These are phyloP conservation scores for Mytilinidion resinicola DNA, from an alignment of 495 filamentous ascomycete genomes.

Conservation along the genomic window DNA sequence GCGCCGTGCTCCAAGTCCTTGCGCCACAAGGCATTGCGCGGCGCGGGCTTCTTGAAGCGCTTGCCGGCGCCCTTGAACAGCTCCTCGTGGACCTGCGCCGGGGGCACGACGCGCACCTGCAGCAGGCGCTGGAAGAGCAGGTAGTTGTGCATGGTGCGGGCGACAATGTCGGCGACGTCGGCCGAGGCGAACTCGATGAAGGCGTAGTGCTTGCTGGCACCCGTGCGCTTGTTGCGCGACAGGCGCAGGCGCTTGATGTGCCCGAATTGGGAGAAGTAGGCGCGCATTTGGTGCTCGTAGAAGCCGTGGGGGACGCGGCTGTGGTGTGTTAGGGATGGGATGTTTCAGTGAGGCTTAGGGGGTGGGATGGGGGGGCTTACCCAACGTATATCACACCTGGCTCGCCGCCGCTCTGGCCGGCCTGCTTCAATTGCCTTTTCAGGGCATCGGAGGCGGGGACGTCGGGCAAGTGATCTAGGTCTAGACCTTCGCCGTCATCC, in stretches of 20 bases:
- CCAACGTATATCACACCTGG: slow-evolving; percentile 83
- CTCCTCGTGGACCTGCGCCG: slow-evolving; percentile 68
- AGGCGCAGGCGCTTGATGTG: slow-evolving; percentile 73
- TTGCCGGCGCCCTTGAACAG: slow-evolving; percentile 83
- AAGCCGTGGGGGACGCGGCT: slow-evolving; percentile 87
- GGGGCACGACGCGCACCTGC: slow-evolving; percentile 70
- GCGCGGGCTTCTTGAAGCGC: slow-evolving; percentile 72
- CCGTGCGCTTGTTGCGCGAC: slow-evolving; percentile 84
- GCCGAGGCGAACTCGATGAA: slow-evolving; percentile 81
- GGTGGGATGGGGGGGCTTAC: slow-evolving; percentile 32
- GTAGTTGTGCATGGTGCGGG: slow-evolving; percentile 95
- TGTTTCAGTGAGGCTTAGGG: background rate
- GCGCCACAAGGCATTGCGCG: slow-evolving; percentile 77
- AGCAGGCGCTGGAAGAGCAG: slow-evolving; percentile 89
- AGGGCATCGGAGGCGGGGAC: slow-evolving; percentile 45
- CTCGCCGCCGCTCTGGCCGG: slow-evolving; percentile 40
- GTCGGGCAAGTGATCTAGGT: slow-evolving; percentile 45
- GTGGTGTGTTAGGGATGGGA: slow-evolving; percentile 27
- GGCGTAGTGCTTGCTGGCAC: slow-evolving; percentile 81
- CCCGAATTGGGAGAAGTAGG: slow-evolving; percentile 95
- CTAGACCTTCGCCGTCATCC: slow-evolving; percentile 50
- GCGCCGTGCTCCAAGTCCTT: slow-evolving; percentile 61
- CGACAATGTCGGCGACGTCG: slow-evolving; percentile 79
- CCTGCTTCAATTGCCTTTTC: slow-evolving; percentile 56
- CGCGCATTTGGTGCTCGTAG: slow-evolving; percentile 90